Percentiles rank a stretch among this genome's conserved stretches.
Evolutionary conservation across 2,329 filamentous ascomycete species (phyloP).

Genomic region (Parafenestella ontariensis): DNA sequence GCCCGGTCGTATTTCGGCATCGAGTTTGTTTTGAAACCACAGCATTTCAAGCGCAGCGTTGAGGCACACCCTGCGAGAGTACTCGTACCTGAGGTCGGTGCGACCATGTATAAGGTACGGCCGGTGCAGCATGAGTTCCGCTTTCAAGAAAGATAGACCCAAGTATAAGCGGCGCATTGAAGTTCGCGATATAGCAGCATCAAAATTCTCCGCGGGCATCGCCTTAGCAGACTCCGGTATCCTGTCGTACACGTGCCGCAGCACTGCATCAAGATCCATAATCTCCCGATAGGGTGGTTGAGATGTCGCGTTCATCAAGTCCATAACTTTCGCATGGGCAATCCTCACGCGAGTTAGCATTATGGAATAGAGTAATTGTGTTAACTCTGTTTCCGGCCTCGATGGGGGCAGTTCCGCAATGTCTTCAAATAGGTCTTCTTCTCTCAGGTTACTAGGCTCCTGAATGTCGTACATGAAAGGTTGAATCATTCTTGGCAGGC

Average conservation of each 20-base stretch:
- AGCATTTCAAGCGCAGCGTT: conserved; percentile 56
- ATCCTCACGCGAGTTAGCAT: conserved; percentile 31
- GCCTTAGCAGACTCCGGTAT: conserved; percentile 29
- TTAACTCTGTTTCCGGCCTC: conserved; percentile 36
- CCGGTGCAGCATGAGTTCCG: conserved; percentile 46
- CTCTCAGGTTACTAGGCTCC: conserved; percentile 50
- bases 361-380: conserved; percentile 35
- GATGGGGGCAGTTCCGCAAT: conserved; percentile 41
- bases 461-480: conserved; percentile 48
- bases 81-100: conserved; percentile 45
- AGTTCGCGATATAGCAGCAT: conserved; percentile 12
- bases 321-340: conserved; percentile 37
- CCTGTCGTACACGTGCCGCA: conserved; percentile 30
- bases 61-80: conserved; percentile 54
- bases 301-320: conserved; percentile 32
- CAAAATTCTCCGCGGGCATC: conserved; percentile 17
- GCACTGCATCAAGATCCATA: conserved; percentile 31
- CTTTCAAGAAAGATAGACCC: conserved; percentile 41
- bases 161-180: conserved; percentile 41
- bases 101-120: conserved; percentile 46
- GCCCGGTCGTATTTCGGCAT: conserved; percentile 51
- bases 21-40: conserved; percentile 53
- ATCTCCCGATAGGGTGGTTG: conserved; percentile 40
- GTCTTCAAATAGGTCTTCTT: conserved; percentile 51
- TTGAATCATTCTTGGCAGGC: conserved; percentile 49